Percentiles rank a stretch among this genome's conserved stretches.
Evolutionary conservation across 768 basidiomycete species (phyloP).

Genomic region (Mrakia blollopis): DNA sequence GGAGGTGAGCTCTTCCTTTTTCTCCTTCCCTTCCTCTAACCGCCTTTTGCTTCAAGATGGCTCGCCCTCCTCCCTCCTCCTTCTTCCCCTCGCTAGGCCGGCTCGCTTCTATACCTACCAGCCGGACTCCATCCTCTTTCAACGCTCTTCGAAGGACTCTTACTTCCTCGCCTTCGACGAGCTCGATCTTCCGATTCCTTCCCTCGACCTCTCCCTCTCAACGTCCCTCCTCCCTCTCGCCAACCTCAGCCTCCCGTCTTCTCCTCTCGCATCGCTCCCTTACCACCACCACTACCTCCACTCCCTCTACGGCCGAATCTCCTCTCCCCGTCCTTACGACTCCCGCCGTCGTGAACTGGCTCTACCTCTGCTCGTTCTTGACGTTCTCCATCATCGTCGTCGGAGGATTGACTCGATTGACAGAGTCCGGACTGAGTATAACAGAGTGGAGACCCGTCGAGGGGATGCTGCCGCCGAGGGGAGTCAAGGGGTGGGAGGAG

Average conservation of each 20-base stretch:
- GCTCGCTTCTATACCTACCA: background rate
- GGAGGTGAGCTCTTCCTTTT: background rate
- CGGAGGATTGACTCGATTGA: constrained; percentile 91
- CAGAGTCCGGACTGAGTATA: constrained; percentile 94
- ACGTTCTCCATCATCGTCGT: constrained; percentile 91
- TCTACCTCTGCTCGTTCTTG: constrained; percentile 45
- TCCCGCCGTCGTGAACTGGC: constrained; percentile 26
- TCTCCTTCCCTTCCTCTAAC: background rate
- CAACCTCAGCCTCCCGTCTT: too few species aligned
- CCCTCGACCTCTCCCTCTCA: background rate
- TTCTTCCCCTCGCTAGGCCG: background rate
- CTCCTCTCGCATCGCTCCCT: background rate
- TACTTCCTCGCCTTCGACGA: background rate
- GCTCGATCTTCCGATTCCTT: constrained; percentile 1
- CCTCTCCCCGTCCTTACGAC: constrained; percentile 1
- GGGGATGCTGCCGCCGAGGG: constrained; percentile 78
- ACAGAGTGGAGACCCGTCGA: constrained; percentile 96
- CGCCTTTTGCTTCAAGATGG: background rate
- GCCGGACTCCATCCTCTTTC: background rate
- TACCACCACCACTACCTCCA: background rate
- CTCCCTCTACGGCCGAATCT: background rate
- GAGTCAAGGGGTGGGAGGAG: constrained; percentile 66
- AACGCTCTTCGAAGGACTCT: background rate
- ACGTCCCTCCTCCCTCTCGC: background rate
- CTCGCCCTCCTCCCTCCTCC: background rate